Evolutionary conservation across 2,329 filamentous ascomycete genomes (phyloP), one percentile per base, ranked within the genome.

Genomic region (Xylariomycetidae sp.): DNA sequence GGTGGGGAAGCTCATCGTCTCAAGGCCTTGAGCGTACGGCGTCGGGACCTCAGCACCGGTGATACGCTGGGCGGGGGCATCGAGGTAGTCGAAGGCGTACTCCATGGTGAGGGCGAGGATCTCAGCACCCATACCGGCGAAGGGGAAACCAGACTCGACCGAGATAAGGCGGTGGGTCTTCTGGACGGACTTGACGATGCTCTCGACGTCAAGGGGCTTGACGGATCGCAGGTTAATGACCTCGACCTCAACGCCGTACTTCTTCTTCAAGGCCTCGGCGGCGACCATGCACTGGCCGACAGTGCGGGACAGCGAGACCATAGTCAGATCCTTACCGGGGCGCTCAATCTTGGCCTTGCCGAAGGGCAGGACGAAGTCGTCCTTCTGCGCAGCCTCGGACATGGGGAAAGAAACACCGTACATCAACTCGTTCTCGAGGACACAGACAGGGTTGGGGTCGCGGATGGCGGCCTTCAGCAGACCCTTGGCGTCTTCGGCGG

Each of bases 281-380:
- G 90, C 92, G 31, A 79, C 70, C 39, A 98, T 75, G 46, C 85
- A 84, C 68, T 94, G 90, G 46, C 92, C 92, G 45, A 98, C 92
- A 61, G 86, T 95, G 61, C 92, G 88, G 47, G 92, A 96, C 41
- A 95, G 76, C 31, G 89, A 82, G 44, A 98, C 90, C 44, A 98
- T 86, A 57, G 92, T 98, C 49, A 98, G 69, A 61, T 98, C 92
- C 70, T 90, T 95, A 64, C 92, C 92, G 42, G 80, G 72, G 55
- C 92, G 89, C 74, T 98, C 92, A 58, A 98, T 85, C 80, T 98
- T 98, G 65, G 92, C 92, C 75, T 98, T 98, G 63, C 92, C 92
- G 60, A 98, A 88, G 49, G 92, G 92, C 52, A 98, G 67, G 52
- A 98, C 90, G 54, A 96, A 98, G 68, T 98, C 92, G 61, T 86